These are phyloP conservation scores for Takashimella koratensis DNA, from an alignment of 1,284 basidiomycete genomes.

Conservation along the genomic window DNA sequence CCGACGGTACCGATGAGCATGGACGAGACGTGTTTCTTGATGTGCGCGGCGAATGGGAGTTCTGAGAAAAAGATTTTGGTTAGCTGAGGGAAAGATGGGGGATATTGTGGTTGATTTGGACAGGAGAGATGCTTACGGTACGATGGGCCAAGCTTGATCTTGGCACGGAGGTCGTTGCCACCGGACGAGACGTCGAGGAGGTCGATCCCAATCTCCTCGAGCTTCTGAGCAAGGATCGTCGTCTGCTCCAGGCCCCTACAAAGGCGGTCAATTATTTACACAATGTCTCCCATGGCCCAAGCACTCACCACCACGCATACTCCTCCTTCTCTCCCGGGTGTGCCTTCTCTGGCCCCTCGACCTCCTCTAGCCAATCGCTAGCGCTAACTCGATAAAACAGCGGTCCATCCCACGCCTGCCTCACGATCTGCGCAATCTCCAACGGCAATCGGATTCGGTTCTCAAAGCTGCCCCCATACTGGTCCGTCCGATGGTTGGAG, in stretches of 20 bases:
- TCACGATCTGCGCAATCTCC: conserved; percentile 56
- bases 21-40: conserved; percentile 62
- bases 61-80: too few species aligned
- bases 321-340: conserved; percentile 58
- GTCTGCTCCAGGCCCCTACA: conserved; percentile 78
- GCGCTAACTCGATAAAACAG: conserved; percentile 72
- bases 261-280: background rate
- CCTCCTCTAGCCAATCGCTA: conserved; percentile 67
- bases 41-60: conserved; percentile 65
- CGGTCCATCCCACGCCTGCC: conserved; percentile 63
- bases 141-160: conserved; percentile 58
- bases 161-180: conserved; percentile 62
- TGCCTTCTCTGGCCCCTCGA: conserved; percentile 41
- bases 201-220: conserved; percentile 64
- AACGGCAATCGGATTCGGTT: conserved; percentile 68
- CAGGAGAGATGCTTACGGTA: conserved; percentile 56
- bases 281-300: background rate
- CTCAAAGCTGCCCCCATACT: conserved; percentile 69
- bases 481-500: conserved; percentile 65
- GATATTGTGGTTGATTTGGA: background rate
- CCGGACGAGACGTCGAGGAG: conserved; percentile 67
- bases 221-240: conserved; percentile 57
- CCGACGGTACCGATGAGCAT: conserved; percentile 67
- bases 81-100: background rate
- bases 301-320: conserved; percentile 44